These are phyloP conservation scores for Microcyclospora tardicrescens DNA, from an alignment of 2,329 filamentous ascomycete genomes.

Conservation along the genomic window DNA sequence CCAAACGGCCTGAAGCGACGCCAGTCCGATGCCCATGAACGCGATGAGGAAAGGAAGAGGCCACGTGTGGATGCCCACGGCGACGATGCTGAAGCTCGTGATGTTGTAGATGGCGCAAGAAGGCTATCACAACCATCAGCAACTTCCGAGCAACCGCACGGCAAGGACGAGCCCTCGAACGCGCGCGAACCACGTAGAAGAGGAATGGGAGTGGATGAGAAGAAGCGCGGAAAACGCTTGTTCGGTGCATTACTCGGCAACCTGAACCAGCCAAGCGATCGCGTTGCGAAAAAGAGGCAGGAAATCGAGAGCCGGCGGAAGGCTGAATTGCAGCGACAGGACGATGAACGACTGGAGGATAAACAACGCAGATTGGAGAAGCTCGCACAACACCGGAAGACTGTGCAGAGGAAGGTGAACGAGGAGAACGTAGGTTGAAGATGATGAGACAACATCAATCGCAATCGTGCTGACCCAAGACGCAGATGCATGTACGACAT, in stretches of 20 bases:
- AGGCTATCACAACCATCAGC: background rate
- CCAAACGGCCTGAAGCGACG: conserved; percentile 16
- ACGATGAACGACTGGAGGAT: conserved; percentile 55
- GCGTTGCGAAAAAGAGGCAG: conserved; percentile 63
- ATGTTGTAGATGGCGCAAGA: conserved; percentile 2
- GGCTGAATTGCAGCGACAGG: conserved; percentile 52
- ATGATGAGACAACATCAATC: too few relatives aligned
- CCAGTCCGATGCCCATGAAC: conserved; percentile 11
- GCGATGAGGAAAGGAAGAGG: conserved; percentile 15
- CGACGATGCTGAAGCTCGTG: conserved; percentile 4
- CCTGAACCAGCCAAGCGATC: conserved; percentile 39
- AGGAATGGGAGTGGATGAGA: conserved; percentile 47
- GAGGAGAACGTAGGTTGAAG: conserved; percentile 49
- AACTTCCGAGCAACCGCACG: conserved; percentile 2
- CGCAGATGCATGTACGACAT: conserved; percentile 57
- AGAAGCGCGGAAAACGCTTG: conserved; percentile 68
- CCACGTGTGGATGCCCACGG: conserved; percentile 19
- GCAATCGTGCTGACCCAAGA: background rate
- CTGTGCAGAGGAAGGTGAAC: conserved; percentile 63
- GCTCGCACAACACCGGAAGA: conserved; percentile 36
- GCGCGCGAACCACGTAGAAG: conserved; percentile 10
- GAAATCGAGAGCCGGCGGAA: conserved; percentile 68
- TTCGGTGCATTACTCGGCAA: conserved; percentile 49
- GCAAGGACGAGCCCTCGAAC: conserved; percentile 1
- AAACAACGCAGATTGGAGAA: conserved; percentile 53